A percentile compares a stretch with the other conserved stretches of the same genome.
phyloP scores from a whole-genome alignment of 306 rosid species.

The Lotus japonicus region DNA sequence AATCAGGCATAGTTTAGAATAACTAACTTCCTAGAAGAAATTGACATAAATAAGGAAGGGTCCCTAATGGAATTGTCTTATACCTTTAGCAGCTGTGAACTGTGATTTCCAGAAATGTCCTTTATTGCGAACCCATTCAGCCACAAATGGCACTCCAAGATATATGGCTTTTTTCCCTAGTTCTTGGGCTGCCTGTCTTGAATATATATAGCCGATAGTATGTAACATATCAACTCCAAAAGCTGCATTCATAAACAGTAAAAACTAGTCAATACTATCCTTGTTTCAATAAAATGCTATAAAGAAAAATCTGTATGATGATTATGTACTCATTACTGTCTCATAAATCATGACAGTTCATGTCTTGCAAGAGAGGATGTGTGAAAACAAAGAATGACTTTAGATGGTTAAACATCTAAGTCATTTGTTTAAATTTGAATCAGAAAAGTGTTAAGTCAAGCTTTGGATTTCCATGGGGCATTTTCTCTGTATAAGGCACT shows the following conservation, averaged over 20 bases:
- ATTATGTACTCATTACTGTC: neutral
- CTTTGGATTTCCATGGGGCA: neutral
- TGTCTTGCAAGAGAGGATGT: neutral
- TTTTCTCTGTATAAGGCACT: neutral
- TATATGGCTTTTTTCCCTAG: slow-evolving; percentile 85
- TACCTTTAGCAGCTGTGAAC: slow-evolving; percentile 88
- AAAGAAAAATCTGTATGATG: neutral
- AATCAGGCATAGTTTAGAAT: slow-evolving; percentile 16
- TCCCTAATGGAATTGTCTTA: neutral
- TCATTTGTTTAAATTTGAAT: slow-evolving; percentile 6
- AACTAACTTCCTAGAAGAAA: neutral
- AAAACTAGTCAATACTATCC: neutral
- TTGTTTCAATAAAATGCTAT: neutral
- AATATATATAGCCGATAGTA: slow-evolving; percentile 75
- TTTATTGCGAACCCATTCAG: slow-evolving; percentile 90
- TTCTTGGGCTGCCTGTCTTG: slow-evolving; percentile 94
- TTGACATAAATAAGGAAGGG: neutral
- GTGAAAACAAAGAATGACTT: neutral
- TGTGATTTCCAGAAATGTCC: slow-evolving; percentile 95
- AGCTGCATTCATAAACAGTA: slow-evolving; percentile 38
- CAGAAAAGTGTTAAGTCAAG: neutral
- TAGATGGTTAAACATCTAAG: neutral
- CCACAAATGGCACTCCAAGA: slow-evolving; percentile 85
- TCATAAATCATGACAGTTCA: neutral
- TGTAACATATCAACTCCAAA: slow-evolving; percentile 70